Base-by-base conservation (phyloP, 2,329 filamentous ascomycete genomes). In the Colletotrichum tofieldiae region DNA sequence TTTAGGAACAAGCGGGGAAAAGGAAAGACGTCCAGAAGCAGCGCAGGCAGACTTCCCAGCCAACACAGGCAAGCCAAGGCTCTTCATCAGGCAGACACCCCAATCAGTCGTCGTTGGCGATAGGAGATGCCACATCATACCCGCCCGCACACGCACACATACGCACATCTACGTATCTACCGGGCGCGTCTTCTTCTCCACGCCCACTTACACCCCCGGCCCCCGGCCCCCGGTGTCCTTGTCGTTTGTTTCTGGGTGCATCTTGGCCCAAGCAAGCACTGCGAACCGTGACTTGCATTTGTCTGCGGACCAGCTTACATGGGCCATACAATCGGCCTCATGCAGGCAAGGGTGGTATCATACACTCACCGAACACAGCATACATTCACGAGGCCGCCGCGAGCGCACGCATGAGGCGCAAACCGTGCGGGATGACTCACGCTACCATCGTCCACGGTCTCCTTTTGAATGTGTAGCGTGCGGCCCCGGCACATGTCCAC, bases 361-460 rank as follows among this genome's bases (percentile, higher is more conserved):
- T 20, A 54, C 29, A 54, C 51, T n/a, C 16, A n/a, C 51, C 29
- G 29, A 14, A 32, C 29, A 18, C 29, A 12, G 8, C 18, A 4
- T 35, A 56, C 12, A n/a, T 39, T 43, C 52, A 65, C 29, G 51
- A 68, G 51, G 58, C 65, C 29, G 59, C 54, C 51, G 39, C 32
- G 20, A 65, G 43, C 41, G 12, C 35, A 39, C 43, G 23, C 37
- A 52, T 58, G 60, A 52, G 67, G 61, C 61, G 67, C 12, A 52
- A n/a, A 35, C n/a, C 35, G 5, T 39, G 43, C 43, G 35, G 32
- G 49, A 37, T 60, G 67, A 65, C 61, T 65, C 61, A 65, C 37
- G 37, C 8, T 39, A 18, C n/a, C 32, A 18, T 4, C n/a, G 2
- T 39, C 23, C 32, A 3, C 3, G 32, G n/a, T 11, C 12, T 56